These are phyloP conservation scores for Oryza punctata DNA, from an alignment of 176 grass and related monocot species.

Conservation along the genomic window DNA sequence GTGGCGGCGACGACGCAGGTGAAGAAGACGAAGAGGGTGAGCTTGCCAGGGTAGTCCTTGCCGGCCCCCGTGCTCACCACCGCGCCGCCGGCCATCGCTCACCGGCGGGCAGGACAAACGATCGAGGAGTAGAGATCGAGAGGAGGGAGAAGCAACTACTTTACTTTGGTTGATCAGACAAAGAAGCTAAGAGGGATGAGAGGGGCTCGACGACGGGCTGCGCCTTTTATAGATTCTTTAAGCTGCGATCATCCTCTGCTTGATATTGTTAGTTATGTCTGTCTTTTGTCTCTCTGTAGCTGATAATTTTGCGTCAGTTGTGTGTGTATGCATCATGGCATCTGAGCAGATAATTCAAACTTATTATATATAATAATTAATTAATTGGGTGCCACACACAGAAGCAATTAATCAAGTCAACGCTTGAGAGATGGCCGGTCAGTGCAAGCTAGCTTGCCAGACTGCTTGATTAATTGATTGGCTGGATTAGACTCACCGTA, in stretches of 20 bases:
- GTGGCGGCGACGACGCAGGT: constrained; percentile 65
- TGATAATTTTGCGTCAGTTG: background rate
- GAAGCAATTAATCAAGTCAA: background rate
- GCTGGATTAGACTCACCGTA: background rate
- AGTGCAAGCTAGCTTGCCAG: background rate
- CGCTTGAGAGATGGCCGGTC: background rate
- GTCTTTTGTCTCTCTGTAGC: background rate
- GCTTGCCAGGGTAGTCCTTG: constrained; percentile 67
- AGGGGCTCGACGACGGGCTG: background rate
- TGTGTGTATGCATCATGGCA: background rate
- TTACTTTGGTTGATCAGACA: no score
- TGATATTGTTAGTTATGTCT: background rate
- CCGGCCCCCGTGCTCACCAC: constrained; percentile 38
- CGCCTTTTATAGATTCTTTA: background rate
- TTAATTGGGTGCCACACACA: background rate
- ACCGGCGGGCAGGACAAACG: no score
- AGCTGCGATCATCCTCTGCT: background rate
- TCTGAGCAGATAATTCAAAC: background rate
- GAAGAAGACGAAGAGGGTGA: constrained; percentile 61
- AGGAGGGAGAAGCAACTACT: background rate
- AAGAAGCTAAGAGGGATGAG: background rate
- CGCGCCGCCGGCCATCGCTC: constrained; percentile 59
- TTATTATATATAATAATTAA: background rate
- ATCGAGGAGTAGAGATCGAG: background rate
- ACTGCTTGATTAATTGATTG: background rate